phyloP scores from a whole-genome alignment of 129 eudicot species.

The Centella asiatica region DNA sequence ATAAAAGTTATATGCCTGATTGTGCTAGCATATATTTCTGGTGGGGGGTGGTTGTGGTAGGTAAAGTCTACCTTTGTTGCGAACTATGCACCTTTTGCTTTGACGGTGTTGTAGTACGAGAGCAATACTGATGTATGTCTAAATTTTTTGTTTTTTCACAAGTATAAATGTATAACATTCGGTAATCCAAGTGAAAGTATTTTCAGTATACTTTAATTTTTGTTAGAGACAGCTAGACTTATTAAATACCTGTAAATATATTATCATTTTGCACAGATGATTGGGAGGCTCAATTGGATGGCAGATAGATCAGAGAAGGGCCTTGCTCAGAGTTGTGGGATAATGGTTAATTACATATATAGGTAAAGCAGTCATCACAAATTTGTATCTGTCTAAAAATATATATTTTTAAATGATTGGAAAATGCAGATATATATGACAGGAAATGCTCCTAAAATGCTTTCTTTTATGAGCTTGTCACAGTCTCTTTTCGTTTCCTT shows the following conservation, averaged over 20 bases:
- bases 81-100: too few species aligned
- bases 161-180: neutral
- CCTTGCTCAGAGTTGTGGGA: slow-evolving; percentile 77
- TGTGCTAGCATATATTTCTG: too few species aligned
- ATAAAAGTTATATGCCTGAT: too few species aligned
- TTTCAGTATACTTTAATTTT: neutral
- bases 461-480: neutral
- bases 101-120: too few species aligned
- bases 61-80: too few species aligned
- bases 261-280: slow-evolving; percentile 26
- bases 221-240: neutral
- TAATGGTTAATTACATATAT: slow-evolving; percentile 90
- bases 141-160: too few species aligned
- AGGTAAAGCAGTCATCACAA: slow-evolving; percentile 26
- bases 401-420: neutral
- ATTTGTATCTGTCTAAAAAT: slow-evolving; percentile 1
- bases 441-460: neutral
- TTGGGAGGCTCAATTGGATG: slow-evolving; percentile 90
- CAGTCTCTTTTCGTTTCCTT: neutral
- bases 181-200: neutral
- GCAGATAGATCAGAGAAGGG: slow-evolving; percentile 88
- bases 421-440: neutral
- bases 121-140: too few species aligned
- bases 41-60: too few species aligned
- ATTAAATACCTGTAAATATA: neutral